Evolutionary conservation across 177 flowering plant genomes (phyloP).

Genomic region (Vitis hybrid): DNA sequence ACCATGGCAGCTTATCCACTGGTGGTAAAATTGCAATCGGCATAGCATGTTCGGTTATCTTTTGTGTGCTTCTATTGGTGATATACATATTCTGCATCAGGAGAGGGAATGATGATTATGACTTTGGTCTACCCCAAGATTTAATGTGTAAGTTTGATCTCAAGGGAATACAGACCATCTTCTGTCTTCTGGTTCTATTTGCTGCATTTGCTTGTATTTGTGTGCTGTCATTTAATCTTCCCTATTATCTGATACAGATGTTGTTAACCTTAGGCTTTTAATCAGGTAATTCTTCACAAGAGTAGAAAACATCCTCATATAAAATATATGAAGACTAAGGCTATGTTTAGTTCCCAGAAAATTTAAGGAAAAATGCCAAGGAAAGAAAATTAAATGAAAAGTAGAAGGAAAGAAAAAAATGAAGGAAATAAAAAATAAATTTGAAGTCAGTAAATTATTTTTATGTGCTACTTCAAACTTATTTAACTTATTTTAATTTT

Average conservation of each 20-base stretch:
- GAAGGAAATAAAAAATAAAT: no score
- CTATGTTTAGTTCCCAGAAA: no score
- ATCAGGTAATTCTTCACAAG: neutral
- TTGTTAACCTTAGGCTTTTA: neutral
- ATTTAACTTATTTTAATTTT: no score
- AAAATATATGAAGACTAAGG: neutral
- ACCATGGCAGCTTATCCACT: slow-evolving; percentile 64
- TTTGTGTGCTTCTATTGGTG: slow-evolving; percentile 42
- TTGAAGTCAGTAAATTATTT: no score
- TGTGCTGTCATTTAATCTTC: neutral
- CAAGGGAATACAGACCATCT: slow-evolving; percentile 12
- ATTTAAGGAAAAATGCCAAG: no score
- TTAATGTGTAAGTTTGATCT: slow-evolving; percentile 60
- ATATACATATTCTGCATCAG: slow-evolving; percentile 61
- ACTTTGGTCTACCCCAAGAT: slow-evolving; percentile 88
- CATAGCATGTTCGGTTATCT: slow-evolving; percentile 45
- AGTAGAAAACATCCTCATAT: neutral
- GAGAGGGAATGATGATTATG: slow-evolving; percentile 72
- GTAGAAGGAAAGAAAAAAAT: no score
- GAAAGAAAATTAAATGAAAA: no score
- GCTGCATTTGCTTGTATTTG: no score
- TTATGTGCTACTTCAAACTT: no score
- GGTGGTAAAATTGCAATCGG: slow-evolving; percentile 83
- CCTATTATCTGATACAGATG: neutral
- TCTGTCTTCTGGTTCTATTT: neutral